Evolutionary conservation across 1,139 yeast species (phyloP), one percentile per base, ranked within the genome.

Genomic region (Geotrichum europaeum): DNA sequence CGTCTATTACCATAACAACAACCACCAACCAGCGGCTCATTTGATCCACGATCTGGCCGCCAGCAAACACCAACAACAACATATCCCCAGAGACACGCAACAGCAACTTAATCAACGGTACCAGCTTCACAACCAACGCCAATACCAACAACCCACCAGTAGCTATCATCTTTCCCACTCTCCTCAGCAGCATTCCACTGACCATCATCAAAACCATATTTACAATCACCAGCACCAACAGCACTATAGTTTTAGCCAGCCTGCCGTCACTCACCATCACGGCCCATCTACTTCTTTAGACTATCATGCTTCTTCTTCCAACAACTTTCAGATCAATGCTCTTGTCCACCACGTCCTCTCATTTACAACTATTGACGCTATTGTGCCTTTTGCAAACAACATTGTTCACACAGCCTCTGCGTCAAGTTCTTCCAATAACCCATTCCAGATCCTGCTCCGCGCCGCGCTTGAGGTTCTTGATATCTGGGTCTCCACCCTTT

Each of bases 331-430:
- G n/a, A 36, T 36, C 43, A 36, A 13, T 5, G 5, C 18, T 15
- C n/a, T 36, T 36, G n/a, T 36, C 6, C 43, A 36, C n/a, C 43
- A 36, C 40, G 40, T 49, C 32, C 61, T 20, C 20, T 30, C 49
- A 12, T 59, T 59, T 30, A 32, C 61, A 1, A 13, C 56, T 34
- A 47, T 59, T 4, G 51, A 51, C 15, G 49, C 58, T 4, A 47
- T 59, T 25, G 28, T 59, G 18, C n/a, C 61, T 13, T 55, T 59
- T 52, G 43, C 53, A 9, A 56, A 55, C 40, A 34, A 56, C 10
- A 49, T 59, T 13, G 32, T 55, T 12, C 43, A 49, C 13, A 49
- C 45, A 15, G 13, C 45, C 12, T 36, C 43, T 36, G 18, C 43
- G 6, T 36, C 43, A 13, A 36, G 18, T 13, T 36, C 43, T 36